phyloP scores from a whole-genome alignment of 257 asterid genomes.

The Solanum microdontum region DNA sequence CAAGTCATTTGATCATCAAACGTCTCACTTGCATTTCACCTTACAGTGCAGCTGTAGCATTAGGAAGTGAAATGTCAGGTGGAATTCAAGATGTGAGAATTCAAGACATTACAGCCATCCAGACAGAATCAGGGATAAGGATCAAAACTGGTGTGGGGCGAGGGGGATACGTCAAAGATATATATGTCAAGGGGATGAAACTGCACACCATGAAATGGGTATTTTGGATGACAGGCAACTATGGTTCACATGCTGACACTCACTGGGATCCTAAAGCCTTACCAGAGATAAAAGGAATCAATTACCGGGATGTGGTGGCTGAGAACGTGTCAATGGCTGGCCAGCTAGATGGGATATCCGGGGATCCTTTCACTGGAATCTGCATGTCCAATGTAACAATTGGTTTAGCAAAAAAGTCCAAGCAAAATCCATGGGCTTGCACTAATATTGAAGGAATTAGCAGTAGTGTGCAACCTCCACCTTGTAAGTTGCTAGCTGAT shows the following conservation, averaged over 20 bases:
- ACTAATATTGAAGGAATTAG: slow-evolving; percentile 41
- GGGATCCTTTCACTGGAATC: slow-evolving; percentile 69
- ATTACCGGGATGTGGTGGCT: slow-evolving; percentile 66
- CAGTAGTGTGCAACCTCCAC: slow-evolving; percentile 50
- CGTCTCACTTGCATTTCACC: slow-evolving; percentile 88
- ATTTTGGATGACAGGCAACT: slow-evolving; percentile 91
- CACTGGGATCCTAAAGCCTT: slow-evolving; percentile 63
- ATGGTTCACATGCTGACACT: slow-evolving; percentile 70
- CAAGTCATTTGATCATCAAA: slow-evolving; percentile 45
- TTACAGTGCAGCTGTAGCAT: slow-evolving; percentile 74
- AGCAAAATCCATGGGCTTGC: slow-evolving; percentile 71
- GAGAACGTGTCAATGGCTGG: slow-evolving; percentile 69
- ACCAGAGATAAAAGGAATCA: slow-evolving; percentile 59
- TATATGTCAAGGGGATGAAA: slow-evolving; percentile 61
- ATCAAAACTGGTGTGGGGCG: slow-evolving; percentile 72
- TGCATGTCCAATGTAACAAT: slow-evolving; percentile 72
- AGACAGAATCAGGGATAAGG: slow-evolving; percentile 68
- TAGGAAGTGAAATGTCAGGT: slow-evolving; percentile 92
- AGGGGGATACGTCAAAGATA: slow-evolving; percentile 63
- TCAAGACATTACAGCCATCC: slow-evolving; percentile 53
- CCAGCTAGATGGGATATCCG: slow-evolving; percentile 66
- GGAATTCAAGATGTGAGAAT: slow-evolving; percentile 80
- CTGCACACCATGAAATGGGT: slow-evolving; percentile 83
- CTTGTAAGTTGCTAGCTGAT: slow-evolving; percentile 46
- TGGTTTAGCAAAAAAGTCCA: slow-evolving; percentile 54